These are phyloP conservation scores for Rhazya stricta DNA, from an alignment of 257 asterid species.

Conservation along the genomic window DNA sequence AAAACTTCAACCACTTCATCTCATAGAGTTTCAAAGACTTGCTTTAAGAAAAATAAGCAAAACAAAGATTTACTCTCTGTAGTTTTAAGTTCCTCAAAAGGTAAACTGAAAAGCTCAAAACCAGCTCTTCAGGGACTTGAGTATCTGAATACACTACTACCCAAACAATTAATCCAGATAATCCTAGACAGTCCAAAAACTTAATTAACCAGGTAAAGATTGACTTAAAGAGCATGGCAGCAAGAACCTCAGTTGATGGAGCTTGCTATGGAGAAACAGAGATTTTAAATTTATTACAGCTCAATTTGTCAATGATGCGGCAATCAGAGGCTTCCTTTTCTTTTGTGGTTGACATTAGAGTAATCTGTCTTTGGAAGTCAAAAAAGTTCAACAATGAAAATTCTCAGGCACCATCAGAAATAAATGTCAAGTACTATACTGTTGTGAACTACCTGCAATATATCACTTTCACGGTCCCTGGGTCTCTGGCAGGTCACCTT, in stretches of 20 bases:
- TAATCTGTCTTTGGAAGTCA: neutral
- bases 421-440: conserved; percentile 4
- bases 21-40: neutral
- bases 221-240: neutral
- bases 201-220: neutral
- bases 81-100: neutral
- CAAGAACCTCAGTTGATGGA: neutral
- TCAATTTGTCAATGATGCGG: neutral
- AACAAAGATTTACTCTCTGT: neutral
- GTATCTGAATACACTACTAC: neutral
- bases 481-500: conserved; percentile 98
- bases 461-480: conserved; percentile 86
- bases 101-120: neutral
- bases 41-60: neutral
- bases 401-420: neutral
- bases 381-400: neutral
- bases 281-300: neutral
- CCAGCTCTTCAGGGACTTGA: neutral
- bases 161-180: neutral
- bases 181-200: neutral
- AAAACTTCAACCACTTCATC: neutral
- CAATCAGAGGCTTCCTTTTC: neutral
- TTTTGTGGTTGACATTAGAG: neutral
- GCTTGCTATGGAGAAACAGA: neutral
- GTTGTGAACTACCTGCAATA: conserved; percentile 57